Evolutionary conservation across 768 basidiomycete species (phyloP).

Genomic region (Trametes gibbosa): DNA sequence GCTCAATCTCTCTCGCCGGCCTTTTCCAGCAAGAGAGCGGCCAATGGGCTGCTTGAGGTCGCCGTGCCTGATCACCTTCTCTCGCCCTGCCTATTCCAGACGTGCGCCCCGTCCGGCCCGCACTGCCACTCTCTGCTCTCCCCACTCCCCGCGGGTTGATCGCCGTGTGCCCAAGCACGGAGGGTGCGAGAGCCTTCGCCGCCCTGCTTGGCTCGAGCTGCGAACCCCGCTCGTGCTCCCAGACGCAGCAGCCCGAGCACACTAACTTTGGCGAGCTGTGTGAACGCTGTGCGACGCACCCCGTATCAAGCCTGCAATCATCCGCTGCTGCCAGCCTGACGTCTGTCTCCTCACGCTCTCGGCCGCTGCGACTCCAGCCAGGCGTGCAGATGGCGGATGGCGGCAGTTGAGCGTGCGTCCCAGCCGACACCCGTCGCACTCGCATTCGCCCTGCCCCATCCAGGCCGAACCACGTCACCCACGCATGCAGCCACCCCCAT

Average conservation of each 20-base stretch:
- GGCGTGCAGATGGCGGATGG: neutral
- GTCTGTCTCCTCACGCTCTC: neutral
- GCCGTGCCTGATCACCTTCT: slow-evolving; percentile 3
- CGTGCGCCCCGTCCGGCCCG: neutral
- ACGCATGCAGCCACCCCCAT: neutral
- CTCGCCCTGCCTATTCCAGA: neutral
- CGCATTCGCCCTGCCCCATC: too few relatives aligned
- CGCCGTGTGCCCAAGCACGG: too few relatives aligned
- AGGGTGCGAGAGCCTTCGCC: too few relatives aligned
- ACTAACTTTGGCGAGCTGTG: neutral
- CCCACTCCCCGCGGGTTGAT: too few relatives aligned
- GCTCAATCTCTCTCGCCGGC: neutral
- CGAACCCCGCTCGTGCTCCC: too few relatives aligned
- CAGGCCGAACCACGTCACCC: neutral
- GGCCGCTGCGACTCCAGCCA: too few relatives aligned
- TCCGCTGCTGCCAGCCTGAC: neutral
- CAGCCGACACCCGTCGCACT: too few relatives aligned
- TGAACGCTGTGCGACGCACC: neutral
- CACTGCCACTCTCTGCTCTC: neutral
- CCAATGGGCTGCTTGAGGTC: neutral
- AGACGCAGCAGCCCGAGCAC: neutral
- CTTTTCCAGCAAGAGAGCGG: neutral
- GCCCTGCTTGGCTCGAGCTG: too few relatives aligned
- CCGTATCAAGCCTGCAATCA: neutral
- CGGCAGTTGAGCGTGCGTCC: neutral